Conservation (phyloP, 495 filamentous ascomycete genomes). For the Articulospora tetracladia region DNA sequence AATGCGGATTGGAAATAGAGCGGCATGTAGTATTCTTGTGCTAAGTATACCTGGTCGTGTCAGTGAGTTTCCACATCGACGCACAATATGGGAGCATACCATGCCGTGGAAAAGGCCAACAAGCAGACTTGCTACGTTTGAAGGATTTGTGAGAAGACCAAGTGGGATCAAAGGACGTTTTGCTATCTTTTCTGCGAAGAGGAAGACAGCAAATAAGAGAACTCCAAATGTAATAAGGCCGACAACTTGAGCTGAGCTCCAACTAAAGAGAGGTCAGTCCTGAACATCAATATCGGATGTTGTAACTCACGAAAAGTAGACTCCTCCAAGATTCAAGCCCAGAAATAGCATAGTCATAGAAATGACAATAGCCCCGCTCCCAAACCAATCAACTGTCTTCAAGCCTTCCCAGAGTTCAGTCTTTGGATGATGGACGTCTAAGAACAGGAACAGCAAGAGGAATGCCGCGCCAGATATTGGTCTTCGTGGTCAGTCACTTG, state of each 20-base stretch:
- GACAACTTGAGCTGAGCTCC: slow-evolving; percentile 58
- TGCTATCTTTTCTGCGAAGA: slow-evolving; percentile 61
- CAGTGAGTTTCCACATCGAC: not conserved
- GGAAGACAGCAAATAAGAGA: slow-evolving; percentile 52
- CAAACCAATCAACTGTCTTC: slow-evolving; percentile 46
- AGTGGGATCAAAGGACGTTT: slow-evolving; percentile 68
- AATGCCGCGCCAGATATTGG: slow-evolving; percentile 54
- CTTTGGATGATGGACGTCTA: slow-evolving; percentile 57
- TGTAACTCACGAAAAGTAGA: slow-evolving; percentile 43
- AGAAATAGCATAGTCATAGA: slow-evolving; percentile 71
- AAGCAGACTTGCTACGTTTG: slow-evolving; percentile 48
- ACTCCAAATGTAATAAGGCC: slow-evolving; percentile 67
- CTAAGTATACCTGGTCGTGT: not conserved
- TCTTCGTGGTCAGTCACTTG: not conserved
- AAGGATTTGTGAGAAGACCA: slow-evolving; percentile 52
- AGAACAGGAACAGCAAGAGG: slow-evolving; percentile 50
- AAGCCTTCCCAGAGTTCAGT: slow-evolving; percentile 48
- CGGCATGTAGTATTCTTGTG: slow-evolving; percentile 58
- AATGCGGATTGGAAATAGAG: slow-evolving; percentile 80
- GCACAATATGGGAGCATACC: slow-evolving; percentile 6
- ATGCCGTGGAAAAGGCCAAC: slow-evolving; percentile 56
- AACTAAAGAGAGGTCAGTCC: not conserved
- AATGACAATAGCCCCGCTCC: slow-evolving; percentile 54
- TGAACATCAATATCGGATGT: not conserved
- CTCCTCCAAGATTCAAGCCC: slow-evolving; percentile 67